A percentile compares a stretch with the other conserved stretches of the same genome.
These are phyloP conservation scores for Termitomyces heimii DNA, from an alignment of 768 basidiomycete genomes.

Conservation along the genomic window DNA sequence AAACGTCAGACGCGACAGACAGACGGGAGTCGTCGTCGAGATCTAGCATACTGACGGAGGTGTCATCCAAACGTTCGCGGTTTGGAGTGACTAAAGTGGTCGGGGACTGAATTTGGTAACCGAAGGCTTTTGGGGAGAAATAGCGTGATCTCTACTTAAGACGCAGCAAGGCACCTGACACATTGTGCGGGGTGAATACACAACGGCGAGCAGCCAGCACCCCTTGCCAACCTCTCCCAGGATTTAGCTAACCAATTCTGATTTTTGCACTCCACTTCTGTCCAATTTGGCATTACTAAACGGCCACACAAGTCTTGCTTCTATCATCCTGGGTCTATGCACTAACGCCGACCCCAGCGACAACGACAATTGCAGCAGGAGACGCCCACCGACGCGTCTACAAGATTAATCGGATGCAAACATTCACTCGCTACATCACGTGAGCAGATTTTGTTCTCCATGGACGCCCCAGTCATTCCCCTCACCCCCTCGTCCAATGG, in stretches of 20 bases:
- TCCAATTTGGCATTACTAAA: not conserved
- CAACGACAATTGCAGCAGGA: not conserved
- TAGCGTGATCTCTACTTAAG: constrained; percentile 26
- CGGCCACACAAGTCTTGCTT: not conserved
- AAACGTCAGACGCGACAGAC: constrained; percentile 23
- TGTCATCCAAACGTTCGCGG: constrained; percentile 38
- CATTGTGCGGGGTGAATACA: constrained; percentile 16
- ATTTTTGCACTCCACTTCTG: constrained; percentile 8
- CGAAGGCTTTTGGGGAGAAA: not conserved
- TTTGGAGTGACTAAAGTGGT: constrained; percentile 14
- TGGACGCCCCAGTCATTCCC: constrained; percentile 18
- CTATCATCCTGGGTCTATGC: not conserved
- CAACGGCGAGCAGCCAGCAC: not conserved
- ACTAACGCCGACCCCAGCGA: not conserved
- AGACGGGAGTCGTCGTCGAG: constrained; percentile 46
- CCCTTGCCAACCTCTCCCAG: constrained; percentile 3
- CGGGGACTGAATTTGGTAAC: constrained; percentile 16
- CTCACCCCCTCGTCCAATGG: constrained; percentile 59
- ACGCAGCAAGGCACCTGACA: constrained; percentile 42
- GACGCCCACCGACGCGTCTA: not conserved
- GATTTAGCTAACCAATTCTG: constrained; percentile 5
- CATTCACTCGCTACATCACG: not conserved
- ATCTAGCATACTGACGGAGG: constrained; percentile 48
- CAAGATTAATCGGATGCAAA: not conserved
- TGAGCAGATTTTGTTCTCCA: constrained; percentile 1